Conservation (phyloP, 176 grass and related monocot species). For the Dendrocalamus sinicus region DNA sequence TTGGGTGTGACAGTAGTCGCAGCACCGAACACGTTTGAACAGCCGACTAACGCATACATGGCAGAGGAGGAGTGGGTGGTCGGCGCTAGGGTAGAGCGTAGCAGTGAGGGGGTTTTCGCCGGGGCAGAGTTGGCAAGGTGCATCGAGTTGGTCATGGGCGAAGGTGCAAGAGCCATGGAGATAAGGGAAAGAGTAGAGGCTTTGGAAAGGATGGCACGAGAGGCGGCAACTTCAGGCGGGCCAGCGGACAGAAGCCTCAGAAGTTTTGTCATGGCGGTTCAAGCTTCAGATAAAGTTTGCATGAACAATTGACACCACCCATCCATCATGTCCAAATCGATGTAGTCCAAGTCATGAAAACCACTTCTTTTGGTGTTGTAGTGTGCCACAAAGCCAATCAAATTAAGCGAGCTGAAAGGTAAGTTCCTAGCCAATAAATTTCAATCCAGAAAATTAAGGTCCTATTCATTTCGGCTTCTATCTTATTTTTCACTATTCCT, state of each 20-base stretch:
- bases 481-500: too few relatives aligned
- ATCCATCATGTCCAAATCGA: background rate
- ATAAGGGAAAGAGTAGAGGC: constrained; percentile 36
- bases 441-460: background rate
- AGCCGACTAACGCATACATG: constrained; percentile 40
- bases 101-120: constrained; percentile 34
- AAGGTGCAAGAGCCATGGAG: constrained; percentile 9
- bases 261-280: background rate
- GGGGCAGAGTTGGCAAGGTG: constrained; percentile 58
- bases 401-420: background rate
- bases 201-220: constrained; percentile 26
- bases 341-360: background rate
- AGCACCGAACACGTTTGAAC: constrained; percentile 41
- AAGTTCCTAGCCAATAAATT: background rate
- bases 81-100: constrained; percentile 25
- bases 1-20: constrained; percentile 46
- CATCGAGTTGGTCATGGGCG: constrained; percentile 61
- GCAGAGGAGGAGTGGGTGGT: constrained; percentile 48
- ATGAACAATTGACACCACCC: background rate
- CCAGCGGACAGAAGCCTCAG: constrained; percentile 19
- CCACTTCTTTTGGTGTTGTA: background rate
- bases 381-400: background rate
- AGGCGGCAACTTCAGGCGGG: background rate
- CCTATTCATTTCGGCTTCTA: too few relatives aligned
- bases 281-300: background rate